Conservation (phyloP, 257 asterid species). For the Przewalskia tangutica region DNA sequence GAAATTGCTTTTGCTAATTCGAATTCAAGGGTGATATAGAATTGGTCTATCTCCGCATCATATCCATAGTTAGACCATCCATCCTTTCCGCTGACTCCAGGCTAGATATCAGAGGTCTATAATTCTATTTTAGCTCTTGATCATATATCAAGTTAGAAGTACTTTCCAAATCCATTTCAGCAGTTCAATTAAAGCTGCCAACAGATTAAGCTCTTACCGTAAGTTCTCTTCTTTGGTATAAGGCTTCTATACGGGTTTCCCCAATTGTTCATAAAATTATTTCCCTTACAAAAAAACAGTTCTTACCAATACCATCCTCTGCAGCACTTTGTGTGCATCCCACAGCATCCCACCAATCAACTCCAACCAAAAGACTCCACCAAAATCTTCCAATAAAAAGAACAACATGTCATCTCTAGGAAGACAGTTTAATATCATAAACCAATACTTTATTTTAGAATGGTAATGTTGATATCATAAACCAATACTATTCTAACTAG, state of each 20-base stretch:
- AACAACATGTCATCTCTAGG: constrained; percentile 4
- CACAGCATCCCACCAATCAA: constrained; percentile 99
- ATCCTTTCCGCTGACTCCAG: neutral
- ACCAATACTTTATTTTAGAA: neutral
- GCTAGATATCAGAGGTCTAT: neutral
- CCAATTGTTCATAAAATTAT: too few species aligned
- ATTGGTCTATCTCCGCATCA: neutral
- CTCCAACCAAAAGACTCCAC: constrained; percentile 99
- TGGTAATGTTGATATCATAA: too few species aligned
- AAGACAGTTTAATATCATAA: neutral
- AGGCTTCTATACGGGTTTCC: too few species aligned
- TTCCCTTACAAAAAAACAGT: too few species aligned
- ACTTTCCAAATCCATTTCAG: constrained; percentile 2
- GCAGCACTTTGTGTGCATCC: constrained; percentile 99
- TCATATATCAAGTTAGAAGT: neutral
- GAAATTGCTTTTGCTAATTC: neutral
- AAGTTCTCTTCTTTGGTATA: too few species aligned
- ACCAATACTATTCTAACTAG: too few species aligned
- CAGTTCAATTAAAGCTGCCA: neutral
- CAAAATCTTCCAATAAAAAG: constrained; percentile 59
- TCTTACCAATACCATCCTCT: constrained; percentile 91
- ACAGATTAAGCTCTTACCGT: constrained; percentile 5
- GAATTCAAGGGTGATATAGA: neutral
- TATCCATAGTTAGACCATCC: neutral
- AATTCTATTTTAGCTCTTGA: neutral